Conservation (phyloP, 2,329 filamentous ascomycete species). For the Tolypocladium cylindrosporum region DNA sequence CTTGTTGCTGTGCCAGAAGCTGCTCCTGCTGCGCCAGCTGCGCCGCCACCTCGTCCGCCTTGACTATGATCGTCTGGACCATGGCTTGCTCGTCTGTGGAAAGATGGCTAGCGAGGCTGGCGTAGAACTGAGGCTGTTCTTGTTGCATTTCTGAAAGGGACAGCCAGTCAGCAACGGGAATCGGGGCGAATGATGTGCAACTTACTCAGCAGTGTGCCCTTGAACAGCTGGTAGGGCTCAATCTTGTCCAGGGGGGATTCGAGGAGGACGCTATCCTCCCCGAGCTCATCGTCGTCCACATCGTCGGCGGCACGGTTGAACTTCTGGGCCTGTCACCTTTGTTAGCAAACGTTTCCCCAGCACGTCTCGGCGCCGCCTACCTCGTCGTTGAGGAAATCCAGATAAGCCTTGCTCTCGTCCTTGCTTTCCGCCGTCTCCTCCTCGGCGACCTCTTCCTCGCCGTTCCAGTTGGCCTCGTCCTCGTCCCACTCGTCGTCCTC, state of each 20-base stretch:
- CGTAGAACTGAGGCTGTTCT: slow-evolving; percentile 83
- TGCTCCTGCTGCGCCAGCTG: slow-evolving; percentile 10
- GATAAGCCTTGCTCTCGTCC: slow-evolving; percentile 87
- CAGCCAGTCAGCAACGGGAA: not conserved
- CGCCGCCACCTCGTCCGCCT: slow-evolving; percentile 33
- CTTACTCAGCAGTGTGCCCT: slow-evolving; percentile 72
- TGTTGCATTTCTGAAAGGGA: slow-evolving; percentile 63
- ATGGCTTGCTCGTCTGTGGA: slow-evolving; percentile 71
- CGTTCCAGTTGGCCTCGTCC: slow-evolving; percentile 73
- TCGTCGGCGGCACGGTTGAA: slow-evolving; percentile 61
- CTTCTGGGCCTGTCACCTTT: slow-evolving; percentile 57
- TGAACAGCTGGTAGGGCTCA: slow-evolving; percentile 88
- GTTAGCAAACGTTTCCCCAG: not conserved
- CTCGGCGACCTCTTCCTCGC: slow-evolving; percentile 59
- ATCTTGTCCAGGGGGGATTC: slow-evolving; percentile 93
- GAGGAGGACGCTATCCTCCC: slow-evolving; percentile 84
- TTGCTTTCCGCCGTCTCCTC: slow-evolving; percentile 59
- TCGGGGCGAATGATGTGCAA: slow-evolving; percentile 12
- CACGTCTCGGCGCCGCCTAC: slow-evolving; percentile 24
- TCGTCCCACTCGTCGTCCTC: slow-evolving; percentile 77
- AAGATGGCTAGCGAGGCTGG: slow-evolving; percentile 67
- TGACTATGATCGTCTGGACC: slow-evolving; percentile 69
- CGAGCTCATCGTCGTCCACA: slow-evolving; percentile 75
- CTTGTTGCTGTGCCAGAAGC: slow-evolving; percentile 18
- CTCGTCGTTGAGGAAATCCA: slow-evolving; percentile 93